Conservation (phyloP, 306 rosid species). For the Malus asiatica region DNA sequence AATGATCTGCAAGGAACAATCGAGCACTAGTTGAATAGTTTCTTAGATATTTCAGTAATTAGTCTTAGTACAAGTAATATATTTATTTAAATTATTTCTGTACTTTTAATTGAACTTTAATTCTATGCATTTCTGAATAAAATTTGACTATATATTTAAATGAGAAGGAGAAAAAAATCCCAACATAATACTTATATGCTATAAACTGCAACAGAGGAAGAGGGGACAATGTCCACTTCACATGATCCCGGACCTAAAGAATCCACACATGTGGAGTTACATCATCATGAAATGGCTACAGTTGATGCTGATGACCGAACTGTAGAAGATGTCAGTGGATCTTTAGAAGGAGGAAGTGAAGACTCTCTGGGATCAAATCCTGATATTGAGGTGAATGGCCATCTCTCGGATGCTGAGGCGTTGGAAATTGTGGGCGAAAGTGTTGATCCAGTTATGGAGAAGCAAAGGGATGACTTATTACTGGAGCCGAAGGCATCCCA, state of each 20-base stretch:
- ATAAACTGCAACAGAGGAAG: conserved; percentile 36
- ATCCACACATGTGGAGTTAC: conserved; percentile 1
- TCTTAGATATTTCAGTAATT: background rate
- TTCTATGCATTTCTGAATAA: background rate
- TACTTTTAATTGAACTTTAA: background rate
- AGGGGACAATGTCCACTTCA: conserved; percentile 13
- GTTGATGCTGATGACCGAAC: conserved; percentile 23
- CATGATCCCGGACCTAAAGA: conserved; percentile 30
- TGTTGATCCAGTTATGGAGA: conserved; percentile 15
- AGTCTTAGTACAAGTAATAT: background rate
- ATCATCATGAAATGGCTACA: conserved; percentile 19
- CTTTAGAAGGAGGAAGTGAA: conserved; percentile 13
- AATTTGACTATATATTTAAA: background rate
- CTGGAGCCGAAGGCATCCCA: conserved; percentile 22
- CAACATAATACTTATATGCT: background rate
- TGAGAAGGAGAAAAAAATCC: background rate
- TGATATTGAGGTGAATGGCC: background rate
- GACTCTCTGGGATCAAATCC: conserved; percentile 12
- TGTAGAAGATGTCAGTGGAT: conserved; percentile 14
- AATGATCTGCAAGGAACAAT: conserved; percentile 11
- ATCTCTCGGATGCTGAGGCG: conserved; percentile 2
- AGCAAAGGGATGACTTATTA: conserved; percentile 13
- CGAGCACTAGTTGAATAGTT: background rate
- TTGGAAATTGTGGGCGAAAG: background rate
- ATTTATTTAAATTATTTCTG: background rate